Percentiles rank a stretch among this genome's conserved stretches.
phyloP scores from a whole-genome alignment of 345 rosid species.

The Geranium brycei region DNA sequence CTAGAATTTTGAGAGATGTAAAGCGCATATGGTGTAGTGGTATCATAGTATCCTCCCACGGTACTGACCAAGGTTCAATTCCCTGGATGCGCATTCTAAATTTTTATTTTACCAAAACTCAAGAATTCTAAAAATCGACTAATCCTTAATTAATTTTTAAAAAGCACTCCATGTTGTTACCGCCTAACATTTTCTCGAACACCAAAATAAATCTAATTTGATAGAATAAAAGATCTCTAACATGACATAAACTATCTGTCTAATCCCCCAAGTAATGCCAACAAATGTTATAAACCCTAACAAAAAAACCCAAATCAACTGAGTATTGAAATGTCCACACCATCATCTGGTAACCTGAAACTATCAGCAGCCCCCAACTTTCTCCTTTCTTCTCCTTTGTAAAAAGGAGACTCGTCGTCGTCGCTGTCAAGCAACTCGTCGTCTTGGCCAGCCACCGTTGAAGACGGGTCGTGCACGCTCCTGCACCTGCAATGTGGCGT shows the following conservation, averaged over 20 bases:
- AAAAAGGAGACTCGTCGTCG: background rate
- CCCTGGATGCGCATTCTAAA: slow-evolving; percentile 63
- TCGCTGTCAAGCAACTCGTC: background rate
- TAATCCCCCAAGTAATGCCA: too few species aligned
- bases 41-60: slow-evolving; percentile 99
- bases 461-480: background rate
- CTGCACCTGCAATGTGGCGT: background rate
- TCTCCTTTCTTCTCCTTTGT: background rate
- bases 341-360: slow-evolving; percentile 1
- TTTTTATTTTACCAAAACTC: too few species aligned
- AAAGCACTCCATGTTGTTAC: too few species aligned
- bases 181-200: too few species aligned
- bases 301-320: background rate
- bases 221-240: too few species aligned
- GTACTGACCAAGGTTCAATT: slow-evolving; percentile 93
- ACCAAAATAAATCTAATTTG: too few species aligned
- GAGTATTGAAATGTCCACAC: background rate
- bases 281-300: too few species aligned
- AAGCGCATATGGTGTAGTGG: slow-evolving; percentile 92
- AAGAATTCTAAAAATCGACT: too few species aligned
- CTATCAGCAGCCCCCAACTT: background rate
- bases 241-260: too few species aligned
- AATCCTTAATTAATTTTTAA: too few species aligned
- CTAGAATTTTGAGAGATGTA: too few species aligned
- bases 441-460: background rate